Percentiles rank a stretch among this genome's conserved stretches.
Conservation (phyloP, 2,329 filamentous ascomycete genomes). For the Penicillium sp. region DNA sequence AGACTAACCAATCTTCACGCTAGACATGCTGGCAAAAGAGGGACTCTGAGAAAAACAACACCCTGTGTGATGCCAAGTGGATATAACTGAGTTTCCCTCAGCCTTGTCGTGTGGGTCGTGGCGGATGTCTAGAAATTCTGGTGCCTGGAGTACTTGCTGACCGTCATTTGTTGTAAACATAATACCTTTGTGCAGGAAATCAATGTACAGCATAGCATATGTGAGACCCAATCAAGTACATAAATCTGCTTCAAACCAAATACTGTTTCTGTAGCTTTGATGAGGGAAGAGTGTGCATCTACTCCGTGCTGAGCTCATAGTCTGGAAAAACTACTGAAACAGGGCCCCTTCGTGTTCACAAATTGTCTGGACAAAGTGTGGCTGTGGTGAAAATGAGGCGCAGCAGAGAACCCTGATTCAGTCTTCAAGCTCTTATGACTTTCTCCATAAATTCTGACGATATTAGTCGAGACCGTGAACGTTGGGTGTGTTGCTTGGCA, state of each 20-base stretch:
- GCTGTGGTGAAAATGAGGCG: slow-evolving; percentile 14
- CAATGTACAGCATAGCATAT: not conserved
- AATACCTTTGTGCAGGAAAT: not conserved
- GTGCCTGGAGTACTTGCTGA: slow-evolving; percentile 20
- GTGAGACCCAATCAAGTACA: no score
- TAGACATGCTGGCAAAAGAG: slow-evolving; percentile 69
- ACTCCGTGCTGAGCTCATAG: not conserved
- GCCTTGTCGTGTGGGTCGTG: slow-evolving; percentile 3
- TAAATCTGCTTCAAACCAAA: not conserved
- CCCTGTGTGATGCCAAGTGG: not conserved
- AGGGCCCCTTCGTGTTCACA: no score
- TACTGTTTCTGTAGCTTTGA: not conserved
- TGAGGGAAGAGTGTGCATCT: no score
- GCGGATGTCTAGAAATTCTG: slow-evolving; percentile 16
- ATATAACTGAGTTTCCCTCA: slow-evolving; percentile 12
- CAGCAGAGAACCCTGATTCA: slow-evolving; percentile 2
- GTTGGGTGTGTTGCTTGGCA: slow-evolving; percentile 6
- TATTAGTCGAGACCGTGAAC: not conserved
- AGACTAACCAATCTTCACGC: not conserved
- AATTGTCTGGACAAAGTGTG: slow-evolving; percentile 6
- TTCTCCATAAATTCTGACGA: not conserved
- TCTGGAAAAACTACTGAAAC: not conserved
- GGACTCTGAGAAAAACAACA: slow-evolving; percentile 41
- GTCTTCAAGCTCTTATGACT: not conserved
- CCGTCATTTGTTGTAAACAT: not conserved